Evolutionary conservation across 805 yeast species (phyloP), one percentile per base, ranked within the genome.

Genomic region (Candida corydali): DNA sequence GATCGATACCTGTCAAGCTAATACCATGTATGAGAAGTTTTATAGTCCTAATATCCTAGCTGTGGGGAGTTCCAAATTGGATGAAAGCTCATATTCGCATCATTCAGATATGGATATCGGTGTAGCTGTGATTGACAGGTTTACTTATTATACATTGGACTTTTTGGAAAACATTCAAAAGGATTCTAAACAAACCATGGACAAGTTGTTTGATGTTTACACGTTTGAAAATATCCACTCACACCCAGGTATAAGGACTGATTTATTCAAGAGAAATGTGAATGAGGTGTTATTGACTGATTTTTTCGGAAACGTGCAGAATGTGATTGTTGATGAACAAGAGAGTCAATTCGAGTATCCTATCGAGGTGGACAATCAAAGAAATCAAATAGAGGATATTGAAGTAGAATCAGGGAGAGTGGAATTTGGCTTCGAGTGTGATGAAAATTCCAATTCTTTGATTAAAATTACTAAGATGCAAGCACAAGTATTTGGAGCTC

Each of bases 1-100:
- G 98, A 84, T 93, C 45, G 99, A 93, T 59, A 93, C 99, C 0
- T 93, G 99, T 55, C 98, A 93, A 67, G 98, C 98, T 17, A 93
- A 91, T 61, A 87, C 98, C 11, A 91, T 93, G 98, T 93, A 84
- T 63, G 82, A 94, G 39, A 77, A 83, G 52, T 80, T 91, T 54
- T 88, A 87, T 56, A 83, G 96, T 8, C 98, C 98, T 23, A 88
- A 93, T 56, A 78, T 93, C 31, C 61, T 93, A 36, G 86, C 96
- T 1, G 94, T 91, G 24, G 99, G 98, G 0, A 87, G 96, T 1
- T 84, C 95, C 8, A 83, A 75, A 46, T 44, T 86, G 6, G 95
- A 83, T 38, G 96, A 93, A 61, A 80, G 91, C 34, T 86, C 96
- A 2, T 93, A 88, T 54, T 88, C 97, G 1, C 98, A 93, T 52